phyloP scores from a whole-genome alignment of 2,329 filamentous ascomycete genomes.

The Salinomyces thailandicus region DNA sequence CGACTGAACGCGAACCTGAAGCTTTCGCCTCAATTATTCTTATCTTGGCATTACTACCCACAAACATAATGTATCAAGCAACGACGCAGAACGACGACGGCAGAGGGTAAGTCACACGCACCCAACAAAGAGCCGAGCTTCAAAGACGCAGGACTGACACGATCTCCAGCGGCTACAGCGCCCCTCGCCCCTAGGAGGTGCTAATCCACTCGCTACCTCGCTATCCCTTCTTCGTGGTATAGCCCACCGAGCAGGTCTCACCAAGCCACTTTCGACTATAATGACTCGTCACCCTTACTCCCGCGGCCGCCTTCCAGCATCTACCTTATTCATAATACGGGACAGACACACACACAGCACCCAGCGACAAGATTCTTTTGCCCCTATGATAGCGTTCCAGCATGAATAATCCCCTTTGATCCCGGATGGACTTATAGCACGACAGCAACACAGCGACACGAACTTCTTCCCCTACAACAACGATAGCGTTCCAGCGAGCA shows the following conservation, averaged over 20 bases:
- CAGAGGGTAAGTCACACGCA: conserved; percentile 18
- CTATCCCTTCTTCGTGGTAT: neutral
- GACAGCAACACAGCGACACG: neutral
- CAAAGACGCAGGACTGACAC: too few species aligned
- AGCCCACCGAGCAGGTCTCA: neutral
- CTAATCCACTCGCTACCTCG: neutral
- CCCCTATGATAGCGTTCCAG: too few species aligned
- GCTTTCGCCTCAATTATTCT: conserved; percentile 3
- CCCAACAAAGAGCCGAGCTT: too few species aligned
- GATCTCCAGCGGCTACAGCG: neutral
- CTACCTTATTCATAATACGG: too few species aligned
- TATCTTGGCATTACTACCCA: conserved; percentile 1
- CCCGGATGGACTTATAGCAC: too few species aligned
- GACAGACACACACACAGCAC: too few species aligned
- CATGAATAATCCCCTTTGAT: too few species aligned
- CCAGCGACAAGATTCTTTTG: too few species aligned
- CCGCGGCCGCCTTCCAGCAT: too few species aligned
- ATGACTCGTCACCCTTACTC: conserved; percentile 4
- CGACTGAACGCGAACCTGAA: conserved; percentile 1
- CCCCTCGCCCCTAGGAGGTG: neutral
- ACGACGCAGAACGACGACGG: conserved; percentile 17
- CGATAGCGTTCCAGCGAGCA: neutral
- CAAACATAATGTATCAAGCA: conserved; percentile 1
- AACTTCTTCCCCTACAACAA: neutral
- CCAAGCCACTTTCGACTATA: neutral